phyloP scores from a whole-genome alignment of 2,329 filamentous ascomycete genomes.

The Xylariaceae sp. region DNA sequence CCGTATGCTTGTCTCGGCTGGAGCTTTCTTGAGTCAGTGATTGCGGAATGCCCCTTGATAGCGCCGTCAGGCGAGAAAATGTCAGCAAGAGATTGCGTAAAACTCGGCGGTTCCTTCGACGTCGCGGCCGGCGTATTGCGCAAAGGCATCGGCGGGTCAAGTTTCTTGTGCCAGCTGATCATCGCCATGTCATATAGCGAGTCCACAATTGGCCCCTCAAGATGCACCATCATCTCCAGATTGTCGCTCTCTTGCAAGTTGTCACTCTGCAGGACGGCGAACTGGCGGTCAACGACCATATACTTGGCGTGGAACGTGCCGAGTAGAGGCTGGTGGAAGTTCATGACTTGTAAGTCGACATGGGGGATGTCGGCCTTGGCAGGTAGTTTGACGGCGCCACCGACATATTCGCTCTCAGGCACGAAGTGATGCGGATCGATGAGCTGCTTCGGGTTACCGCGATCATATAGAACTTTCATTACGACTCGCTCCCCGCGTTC shows the following conservation, averaged over 20 bases:
- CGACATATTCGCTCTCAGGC: conserved; percentile 53
- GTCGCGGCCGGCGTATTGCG: conserved; percentile 45
- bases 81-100: conserved; percentile 20
- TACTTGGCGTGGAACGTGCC: conserved; percentile 78
- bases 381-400: conserved; percentile 57
- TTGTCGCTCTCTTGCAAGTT: conserved; percentile 79
- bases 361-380: conserved; percentile 62
- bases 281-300: conserved; percentile 68
- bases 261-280: conserved; percentile 71
- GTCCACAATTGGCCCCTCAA: conserved; percentile 74
- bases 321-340: conserved; percentile 64
- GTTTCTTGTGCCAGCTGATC: conserved; percentile 64
- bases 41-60: conserved; percentile 27
- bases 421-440: conserved; percentile 63
- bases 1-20: conserved; percentile 10
- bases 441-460: conserved; percentile 61
- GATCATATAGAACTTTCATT: conserved; percentile 73
- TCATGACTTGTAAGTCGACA: conserved; percentile 68
- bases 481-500: conserved; percentile 53
- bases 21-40: conserved; percentile 28
- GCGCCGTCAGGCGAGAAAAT: conserved; percentile 30
- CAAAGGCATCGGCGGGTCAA: conserved; percentile 58
- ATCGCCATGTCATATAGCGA: conserved; percentile 70
- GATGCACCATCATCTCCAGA: conserved; percentile 72
- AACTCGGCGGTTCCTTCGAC: conserved; percentile 25